Base-by-base conservation (phyloP, 306 rosid species). In the Vigna angularis region DNA sequence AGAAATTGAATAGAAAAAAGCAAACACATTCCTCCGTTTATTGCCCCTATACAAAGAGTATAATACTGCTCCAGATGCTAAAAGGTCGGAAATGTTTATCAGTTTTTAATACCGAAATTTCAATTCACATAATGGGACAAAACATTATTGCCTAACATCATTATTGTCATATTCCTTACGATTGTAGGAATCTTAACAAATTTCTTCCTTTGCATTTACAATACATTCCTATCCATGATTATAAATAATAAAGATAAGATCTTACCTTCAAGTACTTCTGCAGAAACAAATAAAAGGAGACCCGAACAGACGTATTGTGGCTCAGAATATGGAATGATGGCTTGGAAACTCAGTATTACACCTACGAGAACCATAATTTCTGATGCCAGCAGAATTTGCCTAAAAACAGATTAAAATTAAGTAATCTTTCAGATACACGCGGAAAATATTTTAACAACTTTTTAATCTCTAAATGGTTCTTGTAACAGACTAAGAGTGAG, bases 241-340 rank as follows among this genome's bases (percentile, higher is more conserved):
- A 49, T 14, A 86, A 67, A 30, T 30, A 66, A 72, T 66, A 16
- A 77, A 66, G 66, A 73, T 17, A 53, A 63, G 66, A 65, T 71
- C 89, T 82, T 85, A 93, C 99, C 99, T 90, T 96, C 99, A 15
- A 96, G 98, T 78, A 96, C 99, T 91, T 96, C 99, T 3, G 99
- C 99, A 24, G 97, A 84, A 83, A 96, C 99, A 85, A 96, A 96
- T 90, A 93, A 30, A 81, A 96, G 81, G 53, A 96, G 97, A 73
- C 99, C 99, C 14, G 99, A 96, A 81, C 84, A 76, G 70, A 96
- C 92, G 73, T 96, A 96, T 73, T 96, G 99, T 5, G 88, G 85
- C 85, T 83, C 89, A 6, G 97, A 38, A 84, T 96, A 96, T 1
- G 91, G 89, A 66, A 76, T 7, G 22, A 96, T n/a, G 38, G 86